Conservation (phyloP, 331 rosid genomes). For the Quercus phellos region DNA sequence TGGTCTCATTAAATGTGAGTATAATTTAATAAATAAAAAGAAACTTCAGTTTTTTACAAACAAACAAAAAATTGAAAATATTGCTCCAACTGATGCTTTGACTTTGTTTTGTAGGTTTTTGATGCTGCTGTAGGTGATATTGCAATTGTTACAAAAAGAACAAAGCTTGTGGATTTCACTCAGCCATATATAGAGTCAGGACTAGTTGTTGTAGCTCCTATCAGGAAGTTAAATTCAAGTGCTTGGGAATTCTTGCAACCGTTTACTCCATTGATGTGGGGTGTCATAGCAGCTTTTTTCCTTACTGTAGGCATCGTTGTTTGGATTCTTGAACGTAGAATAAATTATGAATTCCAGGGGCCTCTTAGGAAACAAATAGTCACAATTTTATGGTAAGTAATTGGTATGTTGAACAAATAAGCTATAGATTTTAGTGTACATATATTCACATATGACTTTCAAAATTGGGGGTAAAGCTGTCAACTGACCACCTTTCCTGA, state of each 20-base stretch:
- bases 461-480: no score
- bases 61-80: no score
- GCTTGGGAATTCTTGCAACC: not conserved
- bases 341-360: not conserved
- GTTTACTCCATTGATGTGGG: not conserved
- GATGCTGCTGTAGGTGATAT: not conserved
- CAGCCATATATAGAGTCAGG: not conserved
- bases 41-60: no score
- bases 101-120: not conserved
- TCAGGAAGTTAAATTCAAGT: not conserved
- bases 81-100: no score
- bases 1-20: not conserved
- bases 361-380: not conserved
- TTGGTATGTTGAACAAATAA: not conserved
- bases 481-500: no score
- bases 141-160: not conserved
- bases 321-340: not conserved
- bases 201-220: not conserved
- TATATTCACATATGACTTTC: no score
- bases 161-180: not conserved
- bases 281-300: not conserved
- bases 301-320: not conserved
- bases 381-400: not conserved
- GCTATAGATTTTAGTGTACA: no score
- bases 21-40: not conserved